Base-by-base conservation (phyloP, 2,329 filamentous ascomycete genomes). In the Daldinia eschscholtzii region DNA sequence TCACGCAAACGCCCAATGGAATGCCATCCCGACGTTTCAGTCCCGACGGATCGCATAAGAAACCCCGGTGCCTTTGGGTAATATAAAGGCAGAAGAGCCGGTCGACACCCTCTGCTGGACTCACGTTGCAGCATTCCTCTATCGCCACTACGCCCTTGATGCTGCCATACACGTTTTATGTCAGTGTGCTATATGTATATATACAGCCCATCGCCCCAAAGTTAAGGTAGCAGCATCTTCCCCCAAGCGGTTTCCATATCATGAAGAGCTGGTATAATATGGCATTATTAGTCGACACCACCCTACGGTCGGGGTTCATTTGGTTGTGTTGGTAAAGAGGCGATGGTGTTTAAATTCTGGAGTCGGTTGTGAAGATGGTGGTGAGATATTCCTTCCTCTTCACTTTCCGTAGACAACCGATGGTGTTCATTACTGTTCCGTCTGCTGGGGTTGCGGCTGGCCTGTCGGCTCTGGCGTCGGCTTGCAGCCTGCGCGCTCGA, bases 401-500 rank as follows among this genome's bases (percentile, higher is more conserved):
- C 67, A 41, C 59, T 68, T 7, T 70, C 67, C 9, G 60, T 53
- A 5, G 69, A 69, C 20, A 53, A 64, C 13, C 67, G 37, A 30
- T 71, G 58, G 13, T 46, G 65, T 3, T 75, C 74, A 13, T 59
- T 26, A 59, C 72, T 76, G 23, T 73, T 76, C n/a, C 70, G 57
- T 35, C 71, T 64, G 57, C 71, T 73, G 13, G 55, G 39, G 48
- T 68, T 70, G 0, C 70, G 70, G 26, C 74, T 76, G 7, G 63
- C 57, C 33, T 73, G 70, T 3, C 67, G 57, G 35, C 71, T 74
- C 7, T 73, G 72, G 9, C 74, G 72, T n/a, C 75, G 71, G 26
- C 71, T 75, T 4, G 73, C 65, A 3, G 75, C 75, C 44, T 75
- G 73, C 23, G 71, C 64, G 28, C 73, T 75, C 1, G 72, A 72